A percentile compares a stretch with the other conserved stretches of the same genome.
Conservation (phyloP, 768 basidiomycete species). For the Panellus pusillus region DNA sequence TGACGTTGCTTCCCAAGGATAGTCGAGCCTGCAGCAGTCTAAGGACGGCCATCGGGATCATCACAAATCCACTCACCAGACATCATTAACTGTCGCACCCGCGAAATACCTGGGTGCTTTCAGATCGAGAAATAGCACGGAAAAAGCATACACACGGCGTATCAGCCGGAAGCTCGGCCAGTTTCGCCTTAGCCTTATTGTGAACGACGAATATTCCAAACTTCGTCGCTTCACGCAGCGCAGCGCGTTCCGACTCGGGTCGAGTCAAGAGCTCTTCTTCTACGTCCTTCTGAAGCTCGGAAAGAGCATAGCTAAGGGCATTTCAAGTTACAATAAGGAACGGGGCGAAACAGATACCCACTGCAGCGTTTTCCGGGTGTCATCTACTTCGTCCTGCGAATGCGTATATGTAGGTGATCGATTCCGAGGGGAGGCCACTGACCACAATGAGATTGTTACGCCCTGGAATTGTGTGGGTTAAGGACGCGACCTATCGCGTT, state of each 20-base stretch:
- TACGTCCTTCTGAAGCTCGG: slow-evolving; percentile 89
- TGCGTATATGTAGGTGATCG: background rate
- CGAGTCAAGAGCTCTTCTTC: slow-evolving; percentile 62
- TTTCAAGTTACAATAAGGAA: background rate
- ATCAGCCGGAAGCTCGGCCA: slow-evolving; percentile 68
- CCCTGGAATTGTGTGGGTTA: slow-evolving; percentile 6
- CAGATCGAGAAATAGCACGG: background rate
- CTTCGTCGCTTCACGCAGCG: slow-evolving; percentile 61
- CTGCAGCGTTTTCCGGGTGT: slow-evolving; percentile 87
- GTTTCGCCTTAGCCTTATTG: slow-evolving; percentile 89
- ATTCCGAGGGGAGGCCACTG: background rate
- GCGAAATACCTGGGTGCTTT: slow-evolving; percentile 63
- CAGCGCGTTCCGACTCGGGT: slow-evolving; percentile 75
- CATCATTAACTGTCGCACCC: slow-evolving; percentile 70
- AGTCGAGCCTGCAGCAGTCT: slow-evolving; percentile 62
- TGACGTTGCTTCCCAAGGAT: slow-evolving; percentile 81
- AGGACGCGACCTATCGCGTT: background rate
- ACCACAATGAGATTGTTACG: slow-evolving; percentile 20
- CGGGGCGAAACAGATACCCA: slow-evolving; percentile 37
- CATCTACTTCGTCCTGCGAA: slow-evolving; percentile 80
- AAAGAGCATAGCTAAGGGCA: slow-evolving; percentile 74
- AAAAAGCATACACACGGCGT: slow-evolving; percentile 49
- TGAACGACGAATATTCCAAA: slow-evolving; percentile 95
- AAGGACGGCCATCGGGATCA: background rate
- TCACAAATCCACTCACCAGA: slow-evolving; percentile 54